These are phyloP conservation scores for Choiromyces venosus DNA, from an alignment of 495 filamentous ascomycete genomes.

Conservation along the genomic window DNA sequence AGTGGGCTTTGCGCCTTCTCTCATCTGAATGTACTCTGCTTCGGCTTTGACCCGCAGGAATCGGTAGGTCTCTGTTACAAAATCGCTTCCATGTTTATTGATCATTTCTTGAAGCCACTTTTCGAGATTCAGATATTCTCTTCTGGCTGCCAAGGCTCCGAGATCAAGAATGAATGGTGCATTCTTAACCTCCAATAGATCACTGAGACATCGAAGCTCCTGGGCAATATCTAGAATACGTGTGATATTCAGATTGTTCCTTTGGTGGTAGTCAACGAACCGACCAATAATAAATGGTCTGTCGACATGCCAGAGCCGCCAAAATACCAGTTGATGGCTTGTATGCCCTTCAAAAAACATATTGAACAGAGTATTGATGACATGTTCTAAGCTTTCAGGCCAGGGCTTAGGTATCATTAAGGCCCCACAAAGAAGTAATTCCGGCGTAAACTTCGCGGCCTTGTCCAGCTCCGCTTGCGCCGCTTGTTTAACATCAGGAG, in stretches of 20 bases:
- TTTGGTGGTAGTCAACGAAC: constrained; percentile 70
- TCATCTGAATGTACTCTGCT: constrained; percentile 67
- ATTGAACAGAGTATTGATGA: constrained; percentile 57
- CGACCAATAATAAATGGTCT: constrained; percentile 71
- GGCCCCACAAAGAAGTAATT: constrained; percentile 41
- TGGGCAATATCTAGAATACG: constrained; percentile 63
- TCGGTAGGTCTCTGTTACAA: constrained; percentile 40
- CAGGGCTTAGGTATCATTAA: constrained; percentile 57
- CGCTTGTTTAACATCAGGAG: constrained; percentile 32
- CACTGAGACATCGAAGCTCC: constrained; percentile 40
- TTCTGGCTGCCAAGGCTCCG: constrained; percentile 78
- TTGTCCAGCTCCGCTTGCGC: constrained; percentile 39
- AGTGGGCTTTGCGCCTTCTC: constrained; percentile 58
- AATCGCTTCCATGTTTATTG: constrained; percentile 39
- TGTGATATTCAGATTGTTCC: constrained; percentile 67
- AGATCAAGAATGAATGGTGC: constrained; percentile 78
- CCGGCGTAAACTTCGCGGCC: constrained; percentile 41
- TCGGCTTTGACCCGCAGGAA: constrained; percentile 79
- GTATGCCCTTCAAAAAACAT: constrained; percentile 60
- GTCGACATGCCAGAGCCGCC: constrained; percentile 84
- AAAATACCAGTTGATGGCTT: constrained; percentile 75
- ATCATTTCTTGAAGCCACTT: constrained; percentile 62
- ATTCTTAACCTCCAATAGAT: constrained; percentile 36
- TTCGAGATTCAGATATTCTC: constrained; percentile 69
- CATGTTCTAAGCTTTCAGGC: constrained; percentile 57